These are phyloP conservation scores for Alternaria sp. DNA, from an alignment of 2,329 filamentous ascomycete species.

Conservation along the genomic window DNA sequence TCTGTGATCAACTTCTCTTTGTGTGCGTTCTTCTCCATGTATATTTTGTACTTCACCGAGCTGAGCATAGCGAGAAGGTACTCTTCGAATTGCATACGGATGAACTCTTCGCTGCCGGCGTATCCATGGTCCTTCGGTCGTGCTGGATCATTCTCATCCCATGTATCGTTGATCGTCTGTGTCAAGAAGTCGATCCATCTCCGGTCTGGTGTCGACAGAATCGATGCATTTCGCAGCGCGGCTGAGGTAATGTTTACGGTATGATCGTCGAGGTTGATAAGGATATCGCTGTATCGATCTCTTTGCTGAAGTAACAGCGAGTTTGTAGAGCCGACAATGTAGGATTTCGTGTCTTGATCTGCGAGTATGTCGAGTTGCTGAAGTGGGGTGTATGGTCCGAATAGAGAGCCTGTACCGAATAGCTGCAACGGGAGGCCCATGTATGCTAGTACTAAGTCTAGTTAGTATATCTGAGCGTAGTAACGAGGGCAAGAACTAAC, in stretches of 20 bases:
- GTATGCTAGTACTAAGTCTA: slow-evolving; percentile 74
- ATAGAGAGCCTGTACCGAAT: slow-evolving; percentile 94
- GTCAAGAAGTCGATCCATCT: slow-evolving; percentile 97
- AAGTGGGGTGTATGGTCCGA: slow-evolving; percentile 94
- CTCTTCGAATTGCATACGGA: slow-evolving; percentile 95
- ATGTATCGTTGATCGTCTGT: slow-evolving; percentile 92
- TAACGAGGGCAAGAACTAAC: slow-evolving; percentile 47
- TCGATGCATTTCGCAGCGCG: slow-evolving; percentile 76
- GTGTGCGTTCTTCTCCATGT: slow-evolving; percentile 54
- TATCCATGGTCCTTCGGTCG: slow-evolving; percentile 95
- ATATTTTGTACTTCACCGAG: slow-evolving; percentile 82
- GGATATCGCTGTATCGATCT: slow-evolving; percentile 93
- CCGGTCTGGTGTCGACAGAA: slow-evolving; percentile 84
- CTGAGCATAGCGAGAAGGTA: slow-evolving; percentile 91
- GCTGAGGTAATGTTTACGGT: slow-evolving; percentile 84
- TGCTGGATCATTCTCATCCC: slow-evolving; percentile 89
- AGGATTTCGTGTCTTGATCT: slow-evolving; percentile 94
- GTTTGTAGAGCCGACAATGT: slow-evolving; percentile 96
- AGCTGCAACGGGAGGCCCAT: slow-evolving; percentile 95
- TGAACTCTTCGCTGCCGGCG: slow-evolving; percentile 95
- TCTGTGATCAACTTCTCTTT: slow-evolving; percentile 69
- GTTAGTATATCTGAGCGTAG: slow-evolving; percentile 24
- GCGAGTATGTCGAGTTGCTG: slow-evolving; percentile 95
- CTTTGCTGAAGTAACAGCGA: slow-evolving; percentile 91
- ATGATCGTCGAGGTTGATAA: slow-evolving; percentile 94